Base-by-base conservation (phyloP, 2,329 filamentous ascomycete species). In the Monosporascus ibericus region DNA sequence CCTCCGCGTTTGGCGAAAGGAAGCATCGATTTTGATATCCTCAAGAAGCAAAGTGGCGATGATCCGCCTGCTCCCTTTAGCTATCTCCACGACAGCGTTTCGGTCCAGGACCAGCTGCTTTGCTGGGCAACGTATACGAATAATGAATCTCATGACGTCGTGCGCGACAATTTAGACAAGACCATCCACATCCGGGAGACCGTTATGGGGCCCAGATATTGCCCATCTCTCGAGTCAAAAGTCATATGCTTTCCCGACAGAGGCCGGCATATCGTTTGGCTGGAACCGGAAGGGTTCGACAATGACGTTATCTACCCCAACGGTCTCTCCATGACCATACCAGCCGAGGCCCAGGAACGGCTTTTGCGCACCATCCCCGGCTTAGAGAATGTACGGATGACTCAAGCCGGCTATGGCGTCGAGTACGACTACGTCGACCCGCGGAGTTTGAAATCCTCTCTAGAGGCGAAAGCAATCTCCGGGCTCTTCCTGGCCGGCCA, bases 381-480 rank as follows among this genome's bases (percentile, higher is more conserved):
- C 0, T 78, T 99, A 1, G 92, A 97, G 65, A 84, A 92, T 54
- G 91, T 91, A 5, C 84, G 78, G 25, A 96, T 99, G 92, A 80
- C 95, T 6, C 92, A 97, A 64, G 87, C 92, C 1, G 94, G 92
- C 8, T 99, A 99, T 64, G 94, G 94, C 7, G 94, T 99, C 2
- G 94, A 99, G 68, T 99, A 99, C 70, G 94, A 97, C 73, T 99
- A 99, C 68, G 90, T 99, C 18, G 94, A 99, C 66, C 94, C 94
- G 18, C 86, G 94, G 49, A 87, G 88, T 60, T 78, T 99, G 3
- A 87, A 86, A 58, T 84, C 88, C n/a, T 94, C 92, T 0, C 81
- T 99, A 7, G 94, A 99, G 70, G 97, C 94, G 1, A 99, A 97
- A 70, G 80, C 87, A 22, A 96, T 99, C 56, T 76, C 77, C 7